Base-by-base conservation (phyloP, 306 rosid genomes). In the Trifolium dubium region DNA sequence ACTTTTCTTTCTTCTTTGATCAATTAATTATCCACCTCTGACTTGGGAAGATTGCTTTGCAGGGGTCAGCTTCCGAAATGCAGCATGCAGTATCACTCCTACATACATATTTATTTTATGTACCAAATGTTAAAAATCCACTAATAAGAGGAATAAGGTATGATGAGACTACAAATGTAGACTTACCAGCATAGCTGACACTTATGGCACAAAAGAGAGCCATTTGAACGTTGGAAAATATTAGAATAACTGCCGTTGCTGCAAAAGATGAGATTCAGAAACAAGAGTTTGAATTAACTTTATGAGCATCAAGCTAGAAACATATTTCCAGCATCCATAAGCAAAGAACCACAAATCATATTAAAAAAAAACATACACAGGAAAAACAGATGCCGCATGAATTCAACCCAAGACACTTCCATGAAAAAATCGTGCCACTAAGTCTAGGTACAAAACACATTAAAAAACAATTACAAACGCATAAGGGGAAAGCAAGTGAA, bases 81-180 rank as follows among this genome's bases (percentile, higher is more conserved):
- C 92, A 31, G 97, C 95, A 61, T 94, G 98, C 60, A 89, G 43
- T 69, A 91, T 76, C 90, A 87, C 72, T 55, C 83, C 98, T 94
- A 32, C 76, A 77, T 30, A 58, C 13, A 68, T 13, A 39, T 35
- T 35, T 74, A 55, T 40, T 61, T 60, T 66, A 35, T 13, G 23
- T 5, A 11, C 4, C 15, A 15, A 40, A 77, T 13, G 64, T 66
- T 74, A 28, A 75, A 64, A 81, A 47, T n/a, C n/a, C 18, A 11
- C 18, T 13, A 41, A 43, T 34, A 35, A 69, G 5, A 40, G 60
- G 6, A 54, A 56, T 3, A n/a, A 17, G 23, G 17, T 55, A 59
- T 28, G 46, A 59, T 28, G 46, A 68, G 62, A 49, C n/a, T 41
- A 30, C 14, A 61, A 6, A 23, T 31, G 41, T 29, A 44, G 17